Conservation (phyloP, 2,329 filamentous ascomycete species). For the Aspergillus sclerotialis region DNA sequence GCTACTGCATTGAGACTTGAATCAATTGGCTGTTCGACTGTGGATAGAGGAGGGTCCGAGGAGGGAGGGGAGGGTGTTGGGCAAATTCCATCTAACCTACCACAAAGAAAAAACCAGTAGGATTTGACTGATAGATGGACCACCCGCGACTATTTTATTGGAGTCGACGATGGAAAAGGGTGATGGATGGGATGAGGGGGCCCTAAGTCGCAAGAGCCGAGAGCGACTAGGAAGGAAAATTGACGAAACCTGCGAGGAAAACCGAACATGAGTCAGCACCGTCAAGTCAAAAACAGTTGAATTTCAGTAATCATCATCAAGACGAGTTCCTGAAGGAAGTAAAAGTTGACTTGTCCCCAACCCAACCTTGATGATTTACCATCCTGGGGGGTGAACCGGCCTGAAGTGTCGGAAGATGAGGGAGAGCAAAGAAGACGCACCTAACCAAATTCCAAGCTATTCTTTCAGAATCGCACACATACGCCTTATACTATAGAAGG, state of each 20-base stretch:
- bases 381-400: slow-evolving; percentile 19
- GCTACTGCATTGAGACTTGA: slow-evolving; percentile 24
- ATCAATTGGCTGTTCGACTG: slow-evolving; percentile 27
- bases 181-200: slow-evolving; percentile 21
- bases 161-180: slow-evolving; percentile 21
- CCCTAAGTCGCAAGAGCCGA: slow-evolving; percentile 30
- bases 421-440: slow-evolving; percentile 25
- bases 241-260: slow-evolving; percentile 18
- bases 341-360: slow-evolving; percentile 11
- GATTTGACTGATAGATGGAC: slow-evolving; percentile 21
- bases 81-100: slow-evolving; percentile 32
- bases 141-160: slow-evolving; percentile 25
- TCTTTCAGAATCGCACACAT: slow-evolving; percentile 25
- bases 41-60: slow-evolving; percentile 18
- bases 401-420: slow-evolving; percentile 27
- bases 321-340: slow-evolving; percentile 10
- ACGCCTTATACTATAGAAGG: slow-evolving; percentile 12
- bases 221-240: slow-evolving; percentile 24
- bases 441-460: slow-evolving; percentile 20
- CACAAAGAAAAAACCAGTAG: slow-evolving; percentile 23
- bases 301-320: slow-evolving; percentile 12
- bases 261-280: slow-evolving; percentile 18
- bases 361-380: slow-evolving; percentile 24
- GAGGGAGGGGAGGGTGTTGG: slow-evolving; percentile 17
- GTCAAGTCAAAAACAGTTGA: slow-evolving; percentile 8